A percentile compares a stretch with the other conserved stretches of the same genome.
Evolutionary conservation across 2,329 filamentous ascomycete species (phyloP).

Genomic region (Didymellaceae sp.): DNA sequence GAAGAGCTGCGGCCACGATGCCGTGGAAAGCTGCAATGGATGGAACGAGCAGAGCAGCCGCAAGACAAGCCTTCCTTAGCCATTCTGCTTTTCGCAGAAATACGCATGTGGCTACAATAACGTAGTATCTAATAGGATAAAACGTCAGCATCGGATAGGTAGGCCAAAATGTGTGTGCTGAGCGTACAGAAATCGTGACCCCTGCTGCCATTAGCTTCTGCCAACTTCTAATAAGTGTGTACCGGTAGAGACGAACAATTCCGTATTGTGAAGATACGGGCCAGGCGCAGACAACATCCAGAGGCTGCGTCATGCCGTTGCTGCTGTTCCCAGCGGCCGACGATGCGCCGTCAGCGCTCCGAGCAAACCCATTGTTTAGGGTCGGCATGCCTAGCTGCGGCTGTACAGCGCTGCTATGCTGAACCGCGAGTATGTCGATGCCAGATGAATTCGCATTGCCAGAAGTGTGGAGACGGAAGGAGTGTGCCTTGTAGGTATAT

Average conservation of each 20-base stretch:
- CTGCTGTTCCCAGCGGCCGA: slow-evolving; percentile 5
- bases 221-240: too few species aligned
- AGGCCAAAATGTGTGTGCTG: background rate
- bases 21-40: slow-evolving; percentile 69
- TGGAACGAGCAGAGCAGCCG: slow-evolving; percentile 65
- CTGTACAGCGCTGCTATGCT: slow-evolving; percentile 32
- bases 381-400: slow-evolving; percentile 41
- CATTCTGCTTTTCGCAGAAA: slow-evolving; percentile 67
- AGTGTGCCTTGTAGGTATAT: slow-evolving; percentile 19
- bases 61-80: slow-evolving; percentile 68
- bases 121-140: slow-evolving; percentile 58
- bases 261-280: slow-evolving; percentile 66
- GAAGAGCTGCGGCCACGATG: slow-evolving; percentile 65
- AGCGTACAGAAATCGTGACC: slow-evolving; percentile 58
- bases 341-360: slow-evolving; percentile 18
- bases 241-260: too few species aligned
- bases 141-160: slow-evolving; percentile 50
- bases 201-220: too few species aligned
- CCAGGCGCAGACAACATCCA: slow-evolving; percentile 63
- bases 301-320: slow-evolving; percentile 24
- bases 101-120: slow-evolving; percentile 67
- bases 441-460: slow-evolving; percentile 11
- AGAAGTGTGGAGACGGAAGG: slow-evolving; percentile 1
- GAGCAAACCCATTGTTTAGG: slow-evolving; percentile 25
- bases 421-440: slow-evolving; percentile 14